These are phyloP conservation scores for Kalanchoe fedtschenkoi DNA, from an alignment of 164 flowering plant species.

Conservation along the genomic window DNA sequence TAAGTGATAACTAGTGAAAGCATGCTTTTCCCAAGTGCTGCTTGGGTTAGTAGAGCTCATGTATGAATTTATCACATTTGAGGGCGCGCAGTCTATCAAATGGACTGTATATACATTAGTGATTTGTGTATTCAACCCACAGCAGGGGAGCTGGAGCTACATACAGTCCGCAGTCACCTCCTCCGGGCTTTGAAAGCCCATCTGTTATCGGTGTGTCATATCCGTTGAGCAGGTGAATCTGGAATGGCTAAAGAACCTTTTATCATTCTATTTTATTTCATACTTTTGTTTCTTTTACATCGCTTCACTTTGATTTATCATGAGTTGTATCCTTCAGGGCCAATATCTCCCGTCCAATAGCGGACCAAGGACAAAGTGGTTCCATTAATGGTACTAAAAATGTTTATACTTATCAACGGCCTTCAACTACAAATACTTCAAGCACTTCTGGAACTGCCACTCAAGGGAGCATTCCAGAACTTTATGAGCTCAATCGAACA, in stretches of 20 bases:
- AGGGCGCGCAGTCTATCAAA: background rate
- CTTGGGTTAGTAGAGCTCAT: background rate
- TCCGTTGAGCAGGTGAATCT: constrained; percentile 5
- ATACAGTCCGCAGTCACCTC: constrained; percentile 6
- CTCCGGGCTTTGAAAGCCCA: constrained; percentile 4
- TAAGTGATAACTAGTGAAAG: too few relatives aligned
- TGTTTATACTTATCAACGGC: constrained; percentile 11
- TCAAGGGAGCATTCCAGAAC: constrained; percentile 13
- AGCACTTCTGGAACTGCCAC: constrained; percentile 14
- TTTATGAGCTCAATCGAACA: constrained; percentile 17
- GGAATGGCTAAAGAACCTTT: background rate
- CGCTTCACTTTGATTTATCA: constrained; percentile 2
- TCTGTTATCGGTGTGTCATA: constrained; percentile 2
- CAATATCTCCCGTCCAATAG: constrained; percentile 8
- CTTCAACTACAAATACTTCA: constrained; percentile 3
- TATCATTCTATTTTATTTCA: background rate
- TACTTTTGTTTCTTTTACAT: background rate
- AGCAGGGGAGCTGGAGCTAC: constrained; percentile 10
- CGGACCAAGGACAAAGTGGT: constrained; percentile 16
- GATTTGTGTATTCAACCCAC: constrained; percentile 2
- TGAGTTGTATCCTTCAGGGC: constrained; percentile 13
- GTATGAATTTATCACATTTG: background rate
- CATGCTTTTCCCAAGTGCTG: too few relatives aligned
- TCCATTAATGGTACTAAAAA: constrained; percentile 5
- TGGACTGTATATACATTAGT: background rate